Evolutionary conservation across 805 yeast species (phyloP).

Genomic region (Sugiyamaella valdiviana): DNA sequence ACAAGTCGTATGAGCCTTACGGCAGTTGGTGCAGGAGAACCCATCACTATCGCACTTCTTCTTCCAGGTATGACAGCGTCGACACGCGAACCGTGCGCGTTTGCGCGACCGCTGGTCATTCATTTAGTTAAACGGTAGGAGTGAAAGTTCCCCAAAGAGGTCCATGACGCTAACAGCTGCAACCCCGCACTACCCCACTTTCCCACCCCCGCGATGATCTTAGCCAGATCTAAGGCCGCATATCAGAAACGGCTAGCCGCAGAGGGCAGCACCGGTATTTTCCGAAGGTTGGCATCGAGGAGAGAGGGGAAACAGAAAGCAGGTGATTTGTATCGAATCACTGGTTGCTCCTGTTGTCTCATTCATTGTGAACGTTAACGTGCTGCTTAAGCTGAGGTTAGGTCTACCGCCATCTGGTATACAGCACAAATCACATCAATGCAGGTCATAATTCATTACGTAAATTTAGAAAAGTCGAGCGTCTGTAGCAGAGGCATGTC

Average conservation of each 20-base stretch:
- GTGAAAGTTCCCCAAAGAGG: background rate
- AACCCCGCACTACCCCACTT: background rate
- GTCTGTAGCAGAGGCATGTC: constrained; percentile 14
- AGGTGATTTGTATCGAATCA: too few species aligned
- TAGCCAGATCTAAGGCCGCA: too few species aligned
- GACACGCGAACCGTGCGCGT: constrained; percentile 11
- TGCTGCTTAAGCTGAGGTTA: too few species aligned
- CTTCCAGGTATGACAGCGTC: constrained; percentile 9
- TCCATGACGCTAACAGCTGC: background rate
- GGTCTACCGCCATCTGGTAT: too few species aligned
- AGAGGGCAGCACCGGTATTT: too few species aligned
- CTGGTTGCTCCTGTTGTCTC: too few species aligned
- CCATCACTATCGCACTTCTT: constrained; percentile 10
- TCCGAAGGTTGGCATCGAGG: too few species aligned
- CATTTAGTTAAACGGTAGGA: background rate
- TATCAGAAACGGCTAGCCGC: too few species aligned
- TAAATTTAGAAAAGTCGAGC: constrained; percentile 10
- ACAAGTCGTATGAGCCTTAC: constrained; percentile 3
- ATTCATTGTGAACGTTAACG: too few species aligned
- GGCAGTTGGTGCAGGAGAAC: constrained; percentile 6
- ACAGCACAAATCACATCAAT: too few species aligned
- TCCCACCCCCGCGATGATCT: background rate
- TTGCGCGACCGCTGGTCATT: background rate
- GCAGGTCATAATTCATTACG: constrained; percentile 1
- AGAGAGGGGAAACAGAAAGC: too few species aligned